Evolutionary conservation across 306 rosid genomes (phyloP), one percentile per base, ranked within the genome.

Genomic region (Citrullus colocynthis): DNA sequence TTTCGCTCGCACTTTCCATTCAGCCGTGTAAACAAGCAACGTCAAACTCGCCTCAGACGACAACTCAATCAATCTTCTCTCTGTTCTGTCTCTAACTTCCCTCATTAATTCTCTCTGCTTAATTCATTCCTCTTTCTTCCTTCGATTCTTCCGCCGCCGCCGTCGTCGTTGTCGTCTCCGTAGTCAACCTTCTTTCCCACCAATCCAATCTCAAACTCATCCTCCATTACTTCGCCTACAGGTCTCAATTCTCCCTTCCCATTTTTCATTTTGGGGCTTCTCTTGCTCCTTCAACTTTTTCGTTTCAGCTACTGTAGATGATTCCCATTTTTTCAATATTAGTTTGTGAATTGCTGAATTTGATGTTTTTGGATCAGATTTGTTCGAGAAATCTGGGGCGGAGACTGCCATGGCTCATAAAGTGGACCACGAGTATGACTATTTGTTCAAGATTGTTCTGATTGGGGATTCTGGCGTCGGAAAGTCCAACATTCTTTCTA

Each of bases 391-490:
- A 67, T 67, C 55, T 67, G 55, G 84, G 83, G 89, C 80, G 85
- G 84, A 82, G 83, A 66, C 83, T 81, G 85, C 70, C 41, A 95
- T 95, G 99, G 96, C 96, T 76, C 88, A 93, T 84, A 87, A 93
- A 63, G 99, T 92, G 10, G 98, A 92, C 91, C 97, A 95, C 78
- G 97, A 95, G 88, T 95, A 95, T 77, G 98, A 95, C 79, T 92
- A 95, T 64, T 78, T 95, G 56, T 95, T 95, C 86, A 92, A 95
- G 98, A 95, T 92, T 90, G 98, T 92, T 66, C 79, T 95, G 93
- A 95, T 92, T 86, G 98, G 97, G 7, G 97, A 95, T 85, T 95
- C 98, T 17, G 98, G 98, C 14, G 98, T 95, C 0, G 98, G 98
- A 1, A 95, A 95, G 85, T 95, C 98, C 57, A 95, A 95, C 87